A percentile compares a stretch with the other conserved stretches of the same genome.
Conservation (phyloP, 2,329 filamentous ascomycete species). For the Aureobasidium sp. region DNA sequence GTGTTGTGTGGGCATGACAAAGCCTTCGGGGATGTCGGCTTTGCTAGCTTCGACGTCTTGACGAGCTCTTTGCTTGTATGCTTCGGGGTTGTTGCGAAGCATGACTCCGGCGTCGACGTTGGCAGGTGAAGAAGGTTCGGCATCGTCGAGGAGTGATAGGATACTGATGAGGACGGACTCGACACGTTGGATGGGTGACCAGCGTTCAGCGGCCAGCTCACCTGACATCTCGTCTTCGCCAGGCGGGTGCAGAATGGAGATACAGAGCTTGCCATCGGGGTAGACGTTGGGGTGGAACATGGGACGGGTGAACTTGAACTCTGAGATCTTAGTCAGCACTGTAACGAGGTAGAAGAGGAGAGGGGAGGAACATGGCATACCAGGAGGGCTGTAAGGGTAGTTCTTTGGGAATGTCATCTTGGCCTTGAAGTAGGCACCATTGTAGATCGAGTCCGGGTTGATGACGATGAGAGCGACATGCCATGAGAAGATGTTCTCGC, state of each 20-base stretch:
- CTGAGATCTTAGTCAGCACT: constrained; percentile 28
- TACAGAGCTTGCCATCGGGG: constrained; percentile 80
- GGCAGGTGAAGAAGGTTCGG: constrained; percentile 85
- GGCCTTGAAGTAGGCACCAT: constrained; percentile 88
- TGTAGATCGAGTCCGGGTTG: constrained; percentile 84
- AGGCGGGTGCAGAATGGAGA: constrained; percentile 88
- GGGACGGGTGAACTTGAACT: constrained; percentile 72
- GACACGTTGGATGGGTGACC: constrained; percentile 88
- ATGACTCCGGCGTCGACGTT: constrained; percentile 90
- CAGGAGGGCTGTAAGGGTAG: constrained; percentile 80
- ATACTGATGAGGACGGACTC: constrained; percentile 93
- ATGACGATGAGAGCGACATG: constrained; percentile 82
- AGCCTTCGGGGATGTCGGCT: constrained; percentile 68
- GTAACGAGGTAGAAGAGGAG: background rate
- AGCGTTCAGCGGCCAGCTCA: constrained; percentile 81
- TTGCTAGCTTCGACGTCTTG: constrained; percentile 66
- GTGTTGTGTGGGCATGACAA: constrained; percentile 69
- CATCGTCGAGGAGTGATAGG: constrained; percentile 83
- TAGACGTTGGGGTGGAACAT: constrained; percentile 95
- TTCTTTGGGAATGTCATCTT: constrained; percentile 81
- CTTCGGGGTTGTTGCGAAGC: constrained; percentile 62
- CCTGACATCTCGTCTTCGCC: constrained; percentile 91
- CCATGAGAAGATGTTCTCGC: constrained; percentile 83
- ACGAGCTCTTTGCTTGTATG: constrained; percentile 62
- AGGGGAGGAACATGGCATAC: constrained; percentile 29